These are phyloP conservation scores for Casaregolazyma suthepensis DNA, from an alignment of 1,139 yeast genomes.

Conservation along the genomic window DNA sequence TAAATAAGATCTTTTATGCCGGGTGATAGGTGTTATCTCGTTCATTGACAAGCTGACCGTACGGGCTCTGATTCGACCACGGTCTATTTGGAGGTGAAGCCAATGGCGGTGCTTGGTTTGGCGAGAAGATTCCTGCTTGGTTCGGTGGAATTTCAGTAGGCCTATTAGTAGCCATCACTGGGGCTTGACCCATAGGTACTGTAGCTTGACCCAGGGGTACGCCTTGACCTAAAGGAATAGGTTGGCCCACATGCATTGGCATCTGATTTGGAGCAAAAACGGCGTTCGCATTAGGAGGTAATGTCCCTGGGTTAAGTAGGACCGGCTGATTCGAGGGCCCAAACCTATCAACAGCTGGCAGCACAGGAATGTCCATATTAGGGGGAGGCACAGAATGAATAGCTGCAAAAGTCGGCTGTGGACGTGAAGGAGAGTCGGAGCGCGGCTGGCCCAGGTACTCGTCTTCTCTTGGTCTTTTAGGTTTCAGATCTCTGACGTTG, in stretches of 20 bases:
- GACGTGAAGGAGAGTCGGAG: background rate
- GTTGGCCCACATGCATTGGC: background rate
- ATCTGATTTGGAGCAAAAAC: background rate
- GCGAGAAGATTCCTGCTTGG: background rate
- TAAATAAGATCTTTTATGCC: background rate
- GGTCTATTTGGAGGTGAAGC: background rate
- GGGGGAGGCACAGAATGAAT: background rate
- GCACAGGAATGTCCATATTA: background rate
- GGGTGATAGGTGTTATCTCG: background rate
- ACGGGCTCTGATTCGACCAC: background rate
- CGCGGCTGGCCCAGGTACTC: background rate
- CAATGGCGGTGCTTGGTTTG: background rate
- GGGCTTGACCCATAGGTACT: background rate
- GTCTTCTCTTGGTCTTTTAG: conserved; percentile 2
- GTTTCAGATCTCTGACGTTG: background rate
- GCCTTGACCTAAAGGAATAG: background rate
- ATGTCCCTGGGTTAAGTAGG: background rate
- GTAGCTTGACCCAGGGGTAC: background rate
- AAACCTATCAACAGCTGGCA: background rate
- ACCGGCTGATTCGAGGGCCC: background rate
- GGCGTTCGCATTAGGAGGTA: background rate
- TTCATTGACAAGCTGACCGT: background rate
- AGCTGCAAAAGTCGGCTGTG: background rate
- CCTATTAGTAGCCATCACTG: background rate
- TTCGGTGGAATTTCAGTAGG: background rate